Evolutionary conservation across 257 asterid species (phyloP).

Genomic region (Rhazya stricta): DNA sequence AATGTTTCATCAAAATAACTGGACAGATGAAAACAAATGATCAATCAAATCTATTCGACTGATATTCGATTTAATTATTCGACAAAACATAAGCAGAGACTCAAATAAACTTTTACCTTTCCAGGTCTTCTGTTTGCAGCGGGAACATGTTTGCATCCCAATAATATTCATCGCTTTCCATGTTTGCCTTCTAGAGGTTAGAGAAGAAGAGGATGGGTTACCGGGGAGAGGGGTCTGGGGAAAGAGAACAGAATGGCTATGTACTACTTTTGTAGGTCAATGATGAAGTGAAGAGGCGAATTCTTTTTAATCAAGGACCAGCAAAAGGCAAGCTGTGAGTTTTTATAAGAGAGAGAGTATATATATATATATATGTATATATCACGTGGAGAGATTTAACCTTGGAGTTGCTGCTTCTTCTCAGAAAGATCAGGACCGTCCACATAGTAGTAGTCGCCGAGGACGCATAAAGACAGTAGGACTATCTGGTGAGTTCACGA

Average conservation of each 20-base stretch:
- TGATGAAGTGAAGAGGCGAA: neutral
- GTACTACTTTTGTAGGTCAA: neutral
- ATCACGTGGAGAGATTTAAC: constrained; percentile 14
- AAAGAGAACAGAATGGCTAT: no score
- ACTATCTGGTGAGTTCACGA: neutral
- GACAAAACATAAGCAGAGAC: neutral
- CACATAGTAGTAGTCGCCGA: neutral
- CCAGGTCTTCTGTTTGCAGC: constrained; percentile 51
- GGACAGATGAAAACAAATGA: neutral
- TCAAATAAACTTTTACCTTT: constrained; percentile 27
- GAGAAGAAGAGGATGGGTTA: neutral
- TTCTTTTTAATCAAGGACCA: neutral
- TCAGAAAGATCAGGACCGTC: constrained; percentile 24
- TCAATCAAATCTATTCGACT: neutral
- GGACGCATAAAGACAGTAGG: constrained; percentile 15
- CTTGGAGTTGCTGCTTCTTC: constrained; percentile 8
- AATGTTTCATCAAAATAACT: constrained; percentile 54
- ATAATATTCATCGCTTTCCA: constrained; percentile 51
- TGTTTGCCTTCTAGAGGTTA: neutral
- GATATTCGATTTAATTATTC: neutral
- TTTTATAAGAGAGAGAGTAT: neutral
- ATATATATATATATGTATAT: neutral
- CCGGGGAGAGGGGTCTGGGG: neutral
- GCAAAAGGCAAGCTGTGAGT: neutral
- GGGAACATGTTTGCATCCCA: constrained; percentile 62